Base-by-base conservation (phyloP, 148 eudicot species). In the Nyssa sinensis region DNA sequence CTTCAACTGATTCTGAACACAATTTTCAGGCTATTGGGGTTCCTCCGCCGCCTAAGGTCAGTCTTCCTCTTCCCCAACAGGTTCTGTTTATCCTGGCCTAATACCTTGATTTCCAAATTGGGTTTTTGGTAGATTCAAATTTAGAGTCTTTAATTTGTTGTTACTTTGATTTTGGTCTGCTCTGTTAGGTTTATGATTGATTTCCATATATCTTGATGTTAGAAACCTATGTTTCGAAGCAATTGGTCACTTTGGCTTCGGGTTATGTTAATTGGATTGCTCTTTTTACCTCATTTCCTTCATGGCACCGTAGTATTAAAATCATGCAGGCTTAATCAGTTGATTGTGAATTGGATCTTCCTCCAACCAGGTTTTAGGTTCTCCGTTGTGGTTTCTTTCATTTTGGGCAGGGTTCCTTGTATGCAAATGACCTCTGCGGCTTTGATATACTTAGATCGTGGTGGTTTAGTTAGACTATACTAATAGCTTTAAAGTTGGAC, bases 41-140 rank as follows among this genome's bases (percentile, higher is more conserved):
- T 29, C 88, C 90, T 73, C 88, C 85, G 61, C 69, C 82, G 37
- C 90, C 90, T 64, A 82, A 87, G 88, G 91, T 85, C 69, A 75
- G 34, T 19, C 1, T 8, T 35, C 24, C 19, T 19, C 1, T 8
- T 35, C 24, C 19, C n/a, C 17, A 23, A 4, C 68, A 74, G 53
- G 73, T 41, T 71, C 75, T 80, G 84, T 84, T 74, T 71, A 35
- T 44, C 66, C 79, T 80, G 25, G 59, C 3, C 59, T 37, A 5
- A 21, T 2, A 55, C 1, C 23, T 14, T 51, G 16, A 16, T 16
- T 14, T 14, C 14, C 3, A 19, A 51, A 55, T 55, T 55, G 4
- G 24, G 24, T 55, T 55, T 55, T 17, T 4, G 24, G 2, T 3
- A 4, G 7, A n/a, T 55, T 55, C 9, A 12, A 19, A 11, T 44